A percentile compares a stretch with the other conserved stretches of the same genome.
These are phyloP conservation scores for Acephala macrosclerotiorum DNA, from an alignment of 2,329 filamentous ascomycete genomes.

Conservation along the genomic window DNA sequence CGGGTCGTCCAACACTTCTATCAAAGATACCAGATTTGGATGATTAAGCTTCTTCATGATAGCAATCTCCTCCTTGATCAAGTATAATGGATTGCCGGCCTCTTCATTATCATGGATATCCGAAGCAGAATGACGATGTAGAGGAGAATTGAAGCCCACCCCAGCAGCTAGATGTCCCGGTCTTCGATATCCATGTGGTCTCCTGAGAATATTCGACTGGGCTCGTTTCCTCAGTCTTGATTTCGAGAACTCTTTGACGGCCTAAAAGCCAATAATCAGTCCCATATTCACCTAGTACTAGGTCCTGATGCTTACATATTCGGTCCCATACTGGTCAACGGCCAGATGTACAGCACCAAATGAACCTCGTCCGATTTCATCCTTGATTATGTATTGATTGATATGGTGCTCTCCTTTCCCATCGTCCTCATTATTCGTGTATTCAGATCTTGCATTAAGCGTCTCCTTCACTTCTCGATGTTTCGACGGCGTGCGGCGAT, in stretches of 20 bases:
- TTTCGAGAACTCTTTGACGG: slow-evolving; percentile 98
- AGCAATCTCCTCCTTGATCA: slow-evolving; percentile 96
- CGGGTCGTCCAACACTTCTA: slow-evolving; percentile 95
- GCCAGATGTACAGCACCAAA: slow-evolving; percentile 94
- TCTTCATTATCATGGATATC: slow-evolving; percentile 63
- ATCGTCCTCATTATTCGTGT: slow-evolving; percentile 84
- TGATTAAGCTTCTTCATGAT: slow-evolving; percentile 99
- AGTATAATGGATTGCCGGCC: slow-evolving; percentile 74
- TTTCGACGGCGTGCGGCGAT: slow-evolving; percentile 65
- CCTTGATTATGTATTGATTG: slow-evolving; percentile 93
- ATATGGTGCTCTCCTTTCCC: slow-evolving; percentile 83
- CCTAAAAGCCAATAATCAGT: slow-evolving; percentile 58
- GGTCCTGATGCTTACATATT: slow-evolving; percentile 74
- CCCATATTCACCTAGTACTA: background rate
- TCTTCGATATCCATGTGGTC: slow-evolving; percentile 60
- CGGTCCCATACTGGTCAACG: slow-evolving; percentile 85
- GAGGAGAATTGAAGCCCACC: slow-evolving; percentile 50
- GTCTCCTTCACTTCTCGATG: slow-evolving; percentile 82
- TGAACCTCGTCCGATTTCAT: slow-evolving; percentile 96
- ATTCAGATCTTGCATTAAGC: slow-evolving; percentile 86
- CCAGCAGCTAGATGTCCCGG: slow-evolving; percentile 54
- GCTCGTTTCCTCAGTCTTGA: slow-evolving; percentile 86
- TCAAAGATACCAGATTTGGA: slow-evolving; percentile 88
- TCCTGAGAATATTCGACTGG: slow-evolving; percentile 84
- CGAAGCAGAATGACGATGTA: slow-evolving; percentile 61